phyloP scores from a whole-genome alignment of 306 rosid genomes.

The Quercus glauca region DNA sequence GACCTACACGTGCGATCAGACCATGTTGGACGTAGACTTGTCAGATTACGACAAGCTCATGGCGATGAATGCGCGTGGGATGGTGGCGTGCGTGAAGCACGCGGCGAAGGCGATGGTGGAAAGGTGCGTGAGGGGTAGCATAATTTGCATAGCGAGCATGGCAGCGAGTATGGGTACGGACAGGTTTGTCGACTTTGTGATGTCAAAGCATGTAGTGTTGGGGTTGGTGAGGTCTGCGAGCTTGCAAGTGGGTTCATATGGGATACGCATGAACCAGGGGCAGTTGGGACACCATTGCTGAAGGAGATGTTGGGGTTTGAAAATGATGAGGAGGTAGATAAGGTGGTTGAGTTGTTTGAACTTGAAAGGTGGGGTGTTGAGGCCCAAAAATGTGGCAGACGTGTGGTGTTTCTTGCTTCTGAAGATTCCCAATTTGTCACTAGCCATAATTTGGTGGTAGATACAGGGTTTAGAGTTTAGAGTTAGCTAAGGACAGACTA shows the following conservation, averaged over 20 bases:
- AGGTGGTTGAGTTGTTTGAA: neutral
- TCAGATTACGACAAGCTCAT: constrained; percentile 23
- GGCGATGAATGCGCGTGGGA: constrained; percentile 31
- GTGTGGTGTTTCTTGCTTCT: constrained; percentile 37
- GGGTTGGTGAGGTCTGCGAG: constrained; percentile 47
- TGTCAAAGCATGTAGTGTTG: constrained; percentile 53
- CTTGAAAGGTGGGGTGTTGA: constrained; percentile 43
- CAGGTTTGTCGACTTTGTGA: constrained; percentile 18
- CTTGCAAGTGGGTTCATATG: constrained; percentile 36
- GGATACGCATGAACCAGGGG: constrained; percentile 57
- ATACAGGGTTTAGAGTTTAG: constrained; percentile 22
- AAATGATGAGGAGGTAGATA: constrained; percentile 5
- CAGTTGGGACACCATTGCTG: constrained; percentile 35
- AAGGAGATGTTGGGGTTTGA: neutral
- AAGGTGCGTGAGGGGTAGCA: constrained; percentile 40
- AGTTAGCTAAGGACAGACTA: too few species aligned
- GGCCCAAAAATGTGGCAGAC: constrained; percentile 33
- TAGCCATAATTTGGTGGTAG: constrained; percentile 41
- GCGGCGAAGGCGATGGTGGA: constrained; percentile 55
- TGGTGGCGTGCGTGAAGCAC: constrained; percentile 43
- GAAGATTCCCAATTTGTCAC: constrained; percentile 36
- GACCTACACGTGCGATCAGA: constrained; percentile 13
- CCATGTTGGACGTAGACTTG: constrained; percentile 38
- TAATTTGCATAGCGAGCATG: constrained; percentile 46
- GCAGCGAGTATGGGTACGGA: neutral